Base-by-base conservation (phyloP, 140 eudicot genomes). In the Oenanthe javanica region DNA sequence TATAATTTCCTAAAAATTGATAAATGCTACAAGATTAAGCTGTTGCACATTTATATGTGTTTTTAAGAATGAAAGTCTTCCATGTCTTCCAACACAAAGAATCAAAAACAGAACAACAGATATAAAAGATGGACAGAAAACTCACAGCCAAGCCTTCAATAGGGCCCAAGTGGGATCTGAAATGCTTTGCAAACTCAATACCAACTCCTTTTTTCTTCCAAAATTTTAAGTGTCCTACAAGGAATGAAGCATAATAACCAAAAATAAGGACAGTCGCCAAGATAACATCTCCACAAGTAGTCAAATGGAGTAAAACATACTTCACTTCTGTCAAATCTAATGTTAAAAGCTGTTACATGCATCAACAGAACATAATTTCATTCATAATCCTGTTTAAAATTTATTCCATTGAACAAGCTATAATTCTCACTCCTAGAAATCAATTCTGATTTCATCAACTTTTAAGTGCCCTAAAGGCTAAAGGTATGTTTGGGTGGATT, bases 101-200 rank as follows among this genome's bases (percentile, higher is more conserved):
- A 8, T 21, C 13, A 76, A 38, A 1, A 3, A 71, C 8, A 49
- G 42, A 78, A 74, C 18, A 43, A 4, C 14, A 43, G 19, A 21
- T 14, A 43, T 23, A 71, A n/a, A 66, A 11, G n/a, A 36, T 8
- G 45, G 78, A 23, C 72, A 25, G 61, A 21, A 15, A 51, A 90
- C 99, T 86, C 86, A 95, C 99, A 52, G 97, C 92, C 63, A 95
- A 85, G 50, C 97, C 99, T 88, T 95, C 99, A 69, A 95, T 92
- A 72, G 99, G 97, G 72, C 97, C 99, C 75, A 88, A 89, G 85
- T 95, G 99, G 81, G 99, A 89, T 82, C 94, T 90, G 86, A 90
- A 95, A 82, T 92, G 97, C 82, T 95, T 95, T 45, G 99, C 99
- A 81, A 95, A 95, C 85, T 95, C 97, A 75, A 92, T 89, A 50